Evolutionary conservation across 129 eudicot species (phyloP).

Genomic region (Heracleum sosnowskyi): DNA sequence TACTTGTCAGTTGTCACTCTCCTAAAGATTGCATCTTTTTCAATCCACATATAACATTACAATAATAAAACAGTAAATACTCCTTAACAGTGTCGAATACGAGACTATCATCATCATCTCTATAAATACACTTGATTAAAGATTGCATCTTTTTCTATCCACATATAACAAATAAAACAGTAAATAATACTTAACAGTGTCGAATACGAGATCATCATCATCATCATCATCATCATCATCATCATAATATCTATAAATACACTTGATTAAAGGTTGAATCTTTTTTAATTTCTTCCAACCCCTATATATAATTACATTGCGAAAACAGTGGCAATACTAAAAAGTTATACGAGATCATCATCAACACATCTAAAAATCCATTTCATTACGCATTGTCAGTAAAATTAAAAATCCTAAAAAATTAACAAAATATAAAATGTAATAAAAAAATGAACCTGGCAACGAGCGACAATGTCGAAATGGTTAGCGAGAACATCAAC

Average conservation of each 20-base stretch:
- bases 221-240: no score
- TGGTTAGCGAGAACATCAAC: constrained; percentile 83
- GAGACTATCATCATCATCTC: not conserved
- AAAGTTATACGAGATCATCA: not conserved
- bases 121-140: no score
- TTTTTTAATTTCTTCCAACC: no score
- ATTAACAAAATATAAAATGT: not conserved
- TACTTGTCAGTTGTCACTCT: not conserved
- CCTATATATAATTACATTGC: no score
- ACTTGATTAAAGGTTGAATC: no score
- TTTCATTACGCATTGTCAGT: no score
- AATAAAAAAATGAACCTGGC: constrained; percentile 43
- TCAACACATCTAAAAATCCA: no score
- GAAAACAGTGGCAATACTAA: no score
- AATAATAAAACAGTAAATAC: not conserved
- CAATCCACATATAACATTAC: not conserved
- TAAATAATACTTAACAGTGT: not conserved
- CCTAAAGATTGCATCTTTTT: not conserved
- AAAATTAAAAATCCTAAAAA: no score
- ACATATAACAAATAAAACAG: not conserved
- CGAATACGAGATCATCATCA: not conserved
- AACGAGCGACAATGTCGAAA: constrained; percentile 87
- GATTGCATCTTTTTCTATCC: no score
- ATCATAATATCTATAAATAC: not conserved
- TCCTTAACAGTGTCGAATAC: not conserved